phyloP scores from a whole-genome alignment of 208 protist species.

The Trypanosoma caninum region DNA sequence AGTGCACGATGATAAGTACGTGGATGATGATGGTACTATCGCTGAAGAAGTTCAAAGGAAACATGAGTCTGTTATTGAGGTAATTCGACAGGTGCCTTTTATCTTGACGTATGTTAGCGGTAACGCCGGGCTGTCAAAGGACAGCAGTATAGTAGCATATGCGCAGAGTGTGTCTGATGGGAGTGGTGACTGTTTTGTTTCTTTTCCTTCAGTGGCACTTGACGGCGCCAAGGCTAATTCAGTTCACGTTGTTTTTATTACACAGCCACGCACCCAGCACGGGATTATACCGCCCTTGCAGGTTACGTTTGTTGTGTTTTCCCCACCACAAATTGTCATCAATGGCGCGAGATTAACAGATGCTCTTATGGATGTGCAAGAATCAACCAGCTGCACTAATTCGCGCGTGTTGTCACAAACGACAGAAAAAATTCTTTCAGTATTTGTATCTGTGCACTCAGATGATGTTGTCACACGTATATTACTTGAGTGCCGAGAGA shows the following conservation, averaged over 20 bases:
- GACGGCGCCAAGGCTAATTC: slow-evolving; percentile 10
- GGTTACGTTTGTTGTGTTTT: slow-evolving; percentile 5
- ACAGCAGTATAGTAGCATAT: slow-evolving; percentile 9
- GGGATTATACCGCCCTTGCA: slow-evolving; percentile 11
- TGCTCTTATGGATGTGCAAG: background rate
- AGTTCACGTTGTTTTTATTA: slow-evolving; percentile 19
- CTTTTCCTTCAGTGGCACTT: slow-evolving; percentile 18
- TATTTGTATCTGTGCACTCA: background rate
- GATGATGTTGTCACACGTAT: slow-evolving; percentile 5
- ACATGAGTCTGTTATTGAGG: background rate
- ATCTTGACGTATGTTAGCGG: slow-evolving; percentile 24
- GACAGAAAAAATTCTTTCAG: background rate
- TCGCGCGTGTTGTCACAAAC: background rate
- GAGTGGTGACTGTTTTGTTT: background rate
- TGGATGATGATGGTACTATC: background rate
- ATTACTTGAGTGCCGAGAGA: background rate
- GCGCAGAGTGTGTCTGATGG: slow-evolving; percentile 1
- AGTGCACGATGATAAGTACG: background rate
- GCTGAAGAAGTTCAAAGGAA: background rate
- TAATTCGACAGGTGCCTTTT: slow-evolving; percentile 23
- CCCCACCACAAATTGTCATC: slow-evolving; percentile 7
- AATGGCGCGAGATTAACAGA: background rate
- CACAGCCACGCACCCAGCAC: slow-evolving; percentile 18
- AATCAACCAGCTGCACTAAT: background rate
- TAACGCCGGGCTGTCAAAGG: slow-evolving; percentile 9